Evolutionary conservation across 2,329 filamentous ascomycete species (phyloP).

Genomic region (Aspergillus luchuensis): DNA sequence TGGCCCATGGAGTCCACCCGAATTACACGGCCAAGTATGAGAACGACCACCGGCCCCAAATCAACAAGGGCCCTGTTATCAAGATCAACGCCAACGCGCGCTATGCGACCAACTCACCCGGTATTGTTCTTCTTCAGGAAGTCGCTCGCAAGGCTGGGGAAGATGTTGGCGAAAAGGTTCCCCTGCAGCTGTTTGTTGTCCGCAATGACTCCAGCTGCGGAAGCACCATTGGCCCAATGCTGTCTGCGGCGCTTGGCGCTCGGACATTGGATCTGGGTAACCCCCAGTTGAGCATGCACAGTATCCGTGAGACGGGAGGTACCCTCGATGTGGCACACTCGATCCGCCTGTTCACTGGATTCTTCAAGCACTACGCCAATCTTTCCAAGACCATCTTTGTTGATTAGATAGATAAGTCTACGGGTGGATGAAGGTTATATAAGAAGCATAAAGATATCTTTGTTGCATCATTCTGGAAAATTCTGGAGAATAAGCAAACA

Average conservation of each 20-base stretch:
- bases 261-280: constrained; percentile 92
- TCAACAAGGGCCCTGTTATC: constrained; percentile 96
- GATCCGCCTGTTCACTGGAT: constrained; percentile 81
- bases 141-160: constrained; percentile 65
- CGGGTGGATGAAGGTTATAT: background rate
- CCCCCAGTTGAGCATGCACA: constrained; percentile 94
- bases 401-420: constrained; percentile 55
- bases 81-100: constrained; percentile 98
- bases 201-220: constrained; percentile 94
- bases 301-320: constrained; percentile 89
- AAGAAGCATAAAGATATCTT: background rate
- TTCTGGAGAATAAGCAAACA: too few species aligned
- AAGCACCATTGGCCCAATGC: constrained; percentile 96
- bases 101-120: constrained; percentile 94
- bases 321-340: constrained; percentile 84
- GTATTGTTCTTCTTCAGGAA: constrained; percentile 90
- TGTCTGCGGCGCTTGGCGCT: constrained; percentile 81
- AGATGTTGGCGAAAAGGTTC: constrained; percentile 67
- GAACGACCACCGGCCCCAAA: constrained; percentile 82
- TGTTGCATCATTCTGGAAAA: too few species aligned
- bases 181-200: constrained; percentile 93
- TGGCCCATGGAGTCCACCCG: constrained; percentile 95
- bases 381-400: constrained; percentile 81
- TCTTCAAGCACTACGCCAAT: constrained; percentile 81
- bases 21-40: constrained; percentile 96